A percentile compares a stretch with the other conserved stretches of the same genome.
phyloP scores from a whole-genome alignment of 2,329 filamentous ascomycete genomes.

The Fusarium sp. region DNA sequence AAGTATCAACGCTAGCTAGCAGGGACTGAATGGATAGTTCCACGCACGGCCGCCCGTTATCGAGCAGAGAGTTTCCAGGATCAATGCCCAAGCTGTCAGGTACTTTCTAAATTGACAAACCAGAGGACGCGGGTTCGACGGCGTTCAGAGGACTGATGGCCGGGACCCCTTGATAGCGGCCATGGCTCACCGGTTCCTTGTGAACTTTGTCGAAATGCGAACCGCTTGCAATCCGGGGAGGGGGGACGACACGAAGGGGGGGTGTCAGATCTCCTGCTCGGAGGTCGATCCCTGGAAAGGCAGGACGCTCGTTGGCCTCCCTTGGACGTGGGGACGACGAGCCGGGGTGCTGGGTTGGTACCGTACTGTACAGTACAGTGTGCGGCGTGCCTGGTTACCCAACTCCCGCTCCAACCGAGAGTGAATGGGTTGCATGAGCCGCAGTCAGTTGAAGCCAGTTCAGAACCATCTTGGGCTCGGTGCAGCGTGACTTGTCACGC shows the following conservation, averaged over 20 bases:
- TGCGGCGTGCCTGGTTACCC: background rate
- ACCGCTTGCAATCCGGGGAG: conserved; percentile 4
- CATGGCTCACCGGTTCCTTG: conserved; percentile 19
- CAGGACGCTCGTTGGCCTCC: conserved; percentile 21
- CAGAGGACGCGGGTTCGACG: background rate
- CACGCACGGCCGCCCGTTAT: conserved; percentile 12
- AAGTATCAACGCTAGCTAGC: conserved; percentile 22
- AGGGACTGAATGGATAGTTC: conserved; percentile 26
- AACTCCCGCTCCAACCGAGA: conserved; percentile 22
- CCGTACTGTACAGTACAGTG: background rate
- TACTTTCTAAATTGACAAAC: conserved; percentile 17
- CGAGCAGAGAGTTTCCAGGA: background rate
- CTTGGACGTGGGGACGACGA: conserved; percentile 5
- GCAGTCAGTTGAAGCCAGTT: background rate
- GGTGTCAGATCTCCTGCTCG: conserved; percentile 16
- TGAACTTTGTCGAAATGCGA: conserved; percentile 14
- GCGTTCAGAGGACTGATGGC: background rate
- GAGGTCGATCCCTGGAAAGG: conserved; percentile 27
- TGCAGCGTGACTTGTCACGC: conserved; percentile 35
- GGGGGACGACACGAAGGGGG: background rate
- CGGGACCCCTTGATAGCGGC: conserved; percentile 8
- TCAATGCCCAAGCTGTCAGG: conserved; percentile 1
- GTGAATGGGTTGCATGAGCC: background rate
- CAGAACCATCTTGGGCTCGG: conserved; percentile 15
- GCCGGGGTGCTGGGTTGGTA: background rate